Evolutionary conservation across 2,329 filamentous ascomycete species (phyloP).

Genomic region (Diaporthe sp.): DNA sequence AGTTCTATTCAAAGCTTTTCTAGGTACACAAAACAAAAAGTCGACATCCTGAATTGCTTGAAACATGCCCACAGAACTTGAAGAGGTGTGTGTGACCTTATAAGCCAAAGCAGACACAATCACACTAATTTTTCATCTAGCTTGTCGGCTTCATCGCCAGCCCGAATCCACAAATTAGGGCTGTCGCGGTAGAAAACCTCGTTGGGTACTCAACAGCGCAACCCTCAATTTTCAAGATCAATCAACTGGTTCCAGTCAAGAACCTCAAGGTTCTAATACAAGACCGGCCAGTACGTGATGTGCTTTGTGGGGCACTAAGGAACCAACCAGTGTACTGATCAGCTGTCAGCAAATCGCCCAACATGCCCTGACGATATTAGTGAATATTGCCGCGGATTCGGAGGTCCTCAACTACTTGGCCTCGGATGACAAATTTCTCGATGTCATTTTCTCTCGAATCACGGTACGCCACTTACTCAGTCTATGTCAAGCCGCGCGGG

Average conservation of each 20-base stretch:
- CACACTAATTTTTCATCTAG: conserved; percentile 58
- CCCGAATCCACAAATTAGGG: conserved; percentile 90
- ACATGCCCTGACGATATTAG: conserved; percentile 89
- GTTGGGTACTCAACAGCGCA: conserved; percentile 84
- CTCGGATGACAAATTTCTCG: conserved; percentile 85
- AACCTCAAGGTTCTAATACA: conserved; percentile 89
- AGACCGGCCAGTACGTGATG: conserved; percentile 79
- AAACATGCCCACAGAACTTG: conserved; percentile 81
- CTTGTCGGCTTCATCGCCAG: conserved; percentile 94
- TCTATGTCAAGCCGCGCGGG: too few relatives aligned
- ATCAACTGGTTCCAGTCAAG: conserved; percentile 83
- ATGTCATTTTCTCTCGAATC: conserved; percentile 79
- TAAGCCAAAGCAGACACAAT: not conserved
- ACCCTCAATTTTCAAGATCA: conserved; percentile 85
- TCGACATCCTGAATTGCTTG: conserved; percentile 1
- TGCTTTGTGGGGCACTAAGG: too few relatives aligned
- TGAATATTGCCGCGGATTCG: conserved; percentile 85
- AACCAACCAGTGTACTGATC: conserved; percentile 27
- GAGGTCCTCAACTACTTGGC: conserved; percentile 82
- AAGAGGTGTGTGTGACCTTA: conserved; percentile 71
- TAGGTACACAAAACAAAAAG: not conserved
- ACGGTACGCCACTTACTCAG: conserved; percentile 69
- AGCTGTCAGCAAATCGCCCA: conserved; percentile 83
- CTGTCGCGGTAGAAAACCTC: conserved; percentile 87
- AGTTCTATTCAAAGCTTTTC: conserved; percentile 9